Conservation (phyloP, 805 yeast genomes). For the Teunomyces panamensis region DNA sequence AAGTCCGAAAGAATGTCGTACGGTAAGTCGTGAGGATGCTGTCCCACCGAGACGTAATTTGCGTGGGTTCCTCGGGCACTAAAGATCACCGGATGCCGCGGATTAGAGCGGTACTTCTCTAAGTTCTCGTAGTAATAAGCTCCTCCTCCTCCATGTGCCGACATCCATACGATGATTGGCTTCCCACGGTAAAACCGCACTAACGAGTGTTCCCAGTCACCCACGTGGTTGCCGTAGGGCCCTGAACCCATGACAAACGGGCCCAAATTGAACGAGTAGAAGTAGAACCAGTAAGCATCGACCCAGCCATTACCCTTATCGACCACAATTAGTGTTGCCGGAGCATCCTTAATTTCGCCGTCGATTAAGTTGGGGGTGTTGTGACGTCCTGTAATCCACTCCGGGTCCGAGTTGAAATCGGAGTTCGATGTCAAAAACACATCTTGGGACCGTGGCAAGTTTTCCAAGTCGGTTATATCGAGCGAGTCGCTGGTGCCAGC, state of each 20-base stretch:
- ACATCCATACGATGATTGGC: constrained; percentile 90
- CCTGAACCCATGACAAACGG: constrained; percentile 98
- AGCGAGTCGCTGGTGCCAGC: constrained; percentile 32
- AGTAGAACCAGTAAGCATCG: constrained; percentile 95
- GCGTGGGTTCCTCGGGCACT: constrained; percentile 97
- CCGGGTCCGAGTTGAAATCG: constrained; percentile 70
- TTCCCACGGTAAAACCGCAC: constrained; percentile 78
- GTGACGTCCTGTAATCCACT: constrained; percentile 75
- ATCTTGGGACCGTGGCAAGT: constrained; percentile 26
- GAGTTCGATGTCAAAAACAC: constrained; percentile 62
- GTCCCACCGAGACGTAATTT: constrained; percentile 93
- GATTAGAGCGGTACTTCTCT: constrained; percentile 53
- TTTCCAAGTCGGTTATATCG: constrained; percentile 31
- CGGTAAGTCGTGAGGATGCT: constrained; percentile 93
- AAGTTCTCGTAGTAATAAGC: constrained; percentile 78
- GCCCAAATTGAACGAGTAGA: constrained; percentile 90
- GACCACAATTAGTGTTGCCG: constrained; percentile 76
- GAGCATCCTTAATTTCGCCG: constrained; percentile 73
- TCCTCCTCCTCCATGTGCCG: constrained; percentile 97
- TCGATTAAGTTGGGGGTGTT: constrained; percentile 68
- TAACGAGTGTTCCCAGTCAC: constrained; percentile 96
- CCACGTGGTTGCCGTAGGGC: constrained; percentile 95
- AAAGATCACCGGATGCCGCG: constrained; percentile 67
- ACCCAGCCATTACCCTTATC: constrained; percentile 95
- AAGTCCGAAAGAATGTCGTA: constrained; percentile 87